These are phyloP conservation scores for Phoma herbarum DNA, from an alignment of 2,329 filamentous ascomycete species.

Conservation along the genomic window DNA sequence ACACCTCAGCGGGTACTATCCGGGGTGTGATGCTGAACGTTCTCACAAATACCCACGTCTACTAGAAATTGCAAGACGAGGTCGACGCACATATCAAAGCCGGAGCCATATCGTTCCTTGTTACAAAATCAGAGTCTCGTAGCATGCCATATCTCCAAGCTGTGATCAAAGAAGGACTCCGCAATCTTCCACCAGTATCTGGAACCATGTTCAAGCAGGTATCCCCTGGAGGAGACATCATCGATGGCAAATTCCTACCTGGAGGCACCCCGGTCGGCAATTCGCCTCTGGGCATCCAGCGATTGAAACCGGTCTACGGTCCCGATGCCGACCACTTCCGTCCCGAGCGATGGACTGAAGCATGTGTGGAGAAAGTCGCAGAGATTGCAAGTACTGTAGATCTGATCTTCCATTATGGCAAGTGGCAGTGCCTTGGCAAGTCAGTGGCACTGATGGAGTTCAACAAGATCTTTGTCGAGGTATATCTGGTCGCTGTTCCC, in stretches of 20 bases:
- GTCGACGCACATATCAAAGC: background rate
- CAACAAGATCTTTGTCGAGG: background rate
- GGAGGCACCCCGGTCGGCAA: background rate
- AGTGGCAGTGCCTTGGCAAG: background rate
- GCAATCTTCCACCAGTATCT: background rate
- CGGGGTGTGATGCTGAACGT: background rate
- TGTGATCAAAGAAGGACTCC: background rate
- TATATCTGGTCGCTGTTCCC: background rate
- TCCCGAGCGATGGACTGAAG: background rate
- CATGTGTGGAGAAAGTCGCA: background rate
- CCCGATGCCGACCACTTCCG: background rate
- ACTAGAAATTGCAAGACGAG: background rate
- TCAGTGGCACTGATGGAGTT: background rate
- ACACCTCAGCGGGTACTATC: background rate
- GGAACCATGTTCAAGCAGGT: background rate
- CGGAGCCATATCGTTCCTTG: background rate
- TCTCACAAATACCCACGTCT: background rate
- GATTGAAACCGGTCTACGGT: background rate
- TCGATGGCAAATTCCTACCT: background rate
- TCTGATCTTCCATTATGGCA: background rate
- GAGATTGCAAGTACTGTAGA: background rate
- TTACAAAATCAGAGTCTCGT: background rate
- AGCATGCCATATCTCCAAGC: background rate
- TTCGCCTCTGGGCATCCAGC: background rate
- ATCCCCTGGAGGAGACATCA: background rate